These are phyloP conservation scores for Saccharomycopsis hybrid DNA, from an alignment of 1,139 yeast species.

Conservation along the genomic window DNA sequence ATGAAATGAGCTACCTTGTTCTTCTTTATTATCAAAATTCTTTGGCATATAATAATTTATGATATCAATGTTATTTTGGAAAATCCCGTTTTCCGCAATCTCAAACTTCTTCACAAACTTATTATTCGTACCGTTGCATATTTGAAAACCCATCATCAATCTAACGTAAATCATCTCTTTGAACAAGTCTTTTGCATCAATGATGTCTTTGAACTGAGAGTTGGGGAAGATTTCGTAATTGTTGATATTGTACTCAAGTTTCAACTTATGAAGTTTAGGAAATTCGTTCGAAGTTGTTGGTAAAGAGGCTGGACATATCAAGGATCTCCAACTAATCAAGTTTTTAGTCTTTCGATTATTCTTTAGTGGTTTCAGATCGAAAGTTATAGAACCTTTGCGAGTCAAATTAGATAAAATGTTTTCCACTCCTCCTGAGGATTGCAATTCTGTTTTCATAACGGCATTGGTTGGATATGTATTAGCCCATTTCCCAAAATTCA, in stretches of 20 bases:
- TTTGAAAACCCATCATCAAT: conserved; percentile 81
- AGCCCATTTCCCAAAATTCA: conserved; percentile 71
- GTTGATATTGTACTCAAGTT: conserved; percentile 39
- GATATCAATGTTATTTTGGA: conserved; percentile 8
- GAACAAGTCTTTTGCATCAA: conserved; percentile 57
- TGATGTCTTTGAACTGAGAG: conserved; percentile 32
- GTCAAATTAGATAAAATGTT: not conserved
- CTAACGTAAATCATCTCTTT: conserved; percentile 85
- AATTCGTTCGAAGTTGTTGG: conserved; percentile 77
- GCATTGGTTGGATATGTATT: conserved; percentile 47
- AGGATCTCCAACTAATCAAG: conserved; percentile 82
- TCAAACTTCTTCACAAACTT: conserved; percentile 9
- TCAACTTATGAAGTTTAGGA: conserved; percentile 61
- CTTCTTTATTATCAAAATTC: conserved; percentile 9
- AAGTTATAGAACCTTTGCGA: too few species aligned
- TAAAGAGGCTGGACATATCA: conserved; percentile 87
- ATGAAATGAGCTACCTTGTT: conserved; percentile 1
- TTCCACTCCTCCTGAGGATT: too few species aligned
- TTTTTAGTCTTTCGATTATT: conserved; percentile 6
- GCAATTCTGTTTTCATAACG: too few species aligned
- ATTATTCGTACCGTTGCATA: conserved; percentile 31
- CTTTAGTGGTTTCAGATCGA: too few species aligned
- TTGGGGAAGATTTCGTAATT: conserved; percentile 59
- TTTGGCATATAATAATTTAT: conserved; percentile 14
- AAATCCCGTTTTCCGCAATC: conserved; percentile 8